Base-by-base conservation (phyloP, 2,329 filamentous ascomycete genomes). In the Ampelomyces quisqualis region DNA sequence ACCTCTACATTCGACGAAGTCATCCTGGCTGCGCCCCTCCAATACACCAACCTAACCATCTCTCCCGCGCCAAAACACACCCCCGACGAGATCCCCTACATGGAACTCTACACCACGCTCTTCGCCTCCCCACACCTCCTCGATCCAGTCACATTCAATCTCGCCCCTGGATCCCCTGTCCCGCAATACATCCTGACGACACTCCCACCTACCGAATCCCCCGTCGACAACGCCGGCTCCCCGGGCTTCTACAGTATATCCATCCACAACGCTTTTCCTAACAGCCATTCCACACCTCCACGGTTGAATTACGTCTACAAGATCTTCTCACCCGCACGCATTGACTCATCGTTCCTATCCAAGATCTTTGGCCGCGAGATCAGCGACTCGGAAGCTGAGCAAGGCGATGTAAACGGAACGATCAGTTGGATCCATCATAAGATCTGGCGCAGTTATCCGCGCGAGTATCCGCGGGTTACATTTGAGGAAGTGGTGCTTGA, bases 161-260 rank as follows among this genome's bases (percentile, higher is more conserved):
- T 94, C 2, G 60, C 74, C 2, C 64, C 76, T 0, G 76, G 70
- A n/a, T 69, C 73, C 20, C 65, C 72, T 11, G 80, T 86, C 0
- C 93, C 93, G 0, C 81, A 81, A 44, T 82, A 80, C 14, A 79
- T 98, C 32, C 80, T 96, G 37, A 97, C 93, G 0, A 97, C 91
- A 0, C 77, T 96, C 0, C 80, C 78, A 2, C 68, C 75, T 2
- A 75, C 75, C 7, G 80, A 86, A 42, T 64, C 76, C n/a, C 69
- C 73, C 34, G 48, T 59, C 37, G 62, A 71, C 32, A 77, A 37
- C 14, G 64, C 79, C 7, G 90, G 89, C 0, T 82, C 78, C 19
- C 77, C 86, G 0, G 83, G 83, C 1, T 96, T 97, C 75, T 96
- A 86, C 76, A 90, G 86, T 49, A 82, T 95, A 56, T 93, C 85